Conservation (phyloP, 306 rosid species). For the Sophora flavescens region DNA sequence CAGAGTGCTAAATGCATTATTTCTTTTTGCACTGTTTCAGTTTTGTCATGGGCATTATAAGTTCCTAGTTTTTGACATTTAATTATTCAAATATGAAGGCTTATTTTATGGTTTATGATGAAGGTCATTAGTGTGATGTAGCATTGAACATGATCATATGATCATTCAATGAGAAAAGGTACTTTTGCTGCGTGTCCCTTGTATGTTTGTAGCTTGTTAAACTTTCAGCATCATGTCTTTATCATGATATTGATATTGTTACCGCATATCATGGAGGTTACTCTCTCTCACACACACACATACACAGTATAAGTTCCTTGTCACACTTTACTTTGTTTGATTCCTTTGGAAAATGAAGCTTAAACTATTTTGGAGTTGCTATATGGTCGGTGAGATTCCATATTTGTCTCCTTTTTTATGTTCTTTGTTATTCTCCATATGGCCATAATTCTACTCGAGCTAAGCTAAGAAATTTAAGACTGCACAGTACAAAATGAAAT, state of each 20-base stretch:
- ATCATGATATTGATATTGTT: conserved; percentile 10
- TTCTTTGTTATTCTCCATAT: not conserved
- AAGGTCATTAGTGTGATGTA: conserved; percentile 13
- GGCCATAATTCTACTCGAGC: not conserved
- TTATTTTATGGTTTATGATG: conserved; percentile 29
- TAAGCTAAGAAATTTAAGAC: conserved; percentile 10
- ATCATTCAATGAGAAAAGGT: conserved; percentile 40
- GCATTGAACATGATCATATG: conserved; percentile 19
- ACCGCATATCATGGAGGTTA: conserved; percentile 10
- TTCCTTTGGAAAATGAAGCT: not conserved
- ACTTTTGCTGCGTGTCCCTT: conserved; percentile 23
- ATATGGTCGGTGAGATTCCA: conserved; percentile 28
- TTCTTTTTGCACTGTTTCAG: not conserved
- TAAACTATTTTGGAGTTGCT: not conserved
- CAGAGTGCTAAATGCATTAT: conserved; percentile 25
- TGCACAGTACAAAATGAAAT: not conserved
- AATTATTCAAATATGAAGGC: conserved; percentile 39
- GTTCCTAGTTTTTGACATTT: conserved; percentile 9
- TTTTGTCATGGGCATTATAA: conserved; percentile 22
- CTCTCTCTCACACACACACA: not conserved
- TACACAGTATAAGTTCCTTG: not conserved
- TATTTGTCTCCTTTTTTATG: conserved; percentile 1
- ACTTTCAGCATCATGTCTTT: conserved; percentile 22
- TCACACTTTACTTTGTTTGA: conserved; percentile 6
- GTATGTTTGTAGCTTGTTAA: not conserved